Conservation (phyloP, 345 rosid genomes). For the Cardamine resedifolia region DNA sequence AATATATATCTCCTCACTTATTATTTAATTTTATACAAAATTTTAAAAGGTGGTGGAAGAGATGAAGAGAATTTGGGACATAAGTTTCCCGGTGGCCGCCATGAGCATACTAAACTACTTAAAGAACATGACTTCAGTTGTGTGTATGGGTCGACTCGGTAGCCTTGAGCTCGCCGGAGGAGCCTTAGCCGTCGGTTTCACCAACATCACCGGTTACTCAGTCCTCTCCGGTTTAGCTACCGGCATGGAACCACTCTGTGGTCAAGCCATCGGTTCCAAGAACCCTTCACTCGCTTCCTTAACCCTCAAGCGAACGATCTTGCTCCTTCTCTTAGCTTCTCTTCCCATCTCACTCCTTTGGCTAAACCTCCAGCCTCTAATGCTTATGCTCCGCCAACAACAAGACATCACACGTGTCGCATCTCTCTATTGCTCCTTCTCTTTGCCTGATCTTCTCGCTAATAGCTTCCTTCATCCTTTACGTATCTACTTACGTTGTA, state of each 20-base stretch:
- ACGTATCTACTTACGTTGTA: slow-evolving; percentile 80
- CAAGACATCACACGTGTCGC: slow-evolving; percentile 66
- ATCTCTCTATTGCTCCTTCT: slow-evolving; percentile 57
- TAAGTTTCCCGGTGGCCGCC: slow-evolving; percentile 73
- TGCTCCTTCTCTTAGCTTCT: slow-evolving; percentile 61
- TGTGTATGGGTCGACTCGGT: slow-evolving; percentile 86
- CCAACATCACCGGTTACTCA: slow-evolving; percentile 91
- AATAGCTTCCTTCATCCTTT: slow-evolving; percentile 78
- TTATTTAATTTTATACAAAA: not conserved
- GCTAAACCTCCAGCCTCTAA: slow-evolving; percentile 66
- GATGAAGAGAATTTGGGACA: slow-evolving; percentile 59
- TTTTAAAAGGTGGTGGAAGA: slow-evolving; percentile 63
- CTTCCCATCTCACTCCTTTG: slow-evolving; percentile 65
- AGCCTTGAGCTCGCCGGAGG: slow-evolving; percentile 94
- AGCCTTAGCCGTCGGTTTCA: slow-evolving; percentile 84
- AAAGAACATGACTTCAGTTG: slow-evolving; percentile 73
- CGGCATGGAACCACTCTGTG: slow-evolving; percentile 92
- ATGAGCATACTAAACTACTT: slow-evolving; percentile 70
- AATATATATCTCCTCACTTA: not conserved
- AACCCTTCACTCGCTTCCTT: slow-evolving; percentile 50
- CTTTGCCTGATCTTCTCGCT: slow-evolving; percentile 78
- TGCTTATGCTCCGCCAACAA: slow-evolving; percentile 66
- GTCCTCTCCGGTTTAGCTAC: slow-evolving; percentile 82
- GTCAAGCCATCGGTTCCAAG: slow-evolving; percentile 84
- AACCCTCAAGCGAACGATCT: slow-evolving; percentile 60